Evolutionary conservation across 139 green algal genomes (phyloP).

Genomic region (Limnomonas spitsbergensis): DNA sequence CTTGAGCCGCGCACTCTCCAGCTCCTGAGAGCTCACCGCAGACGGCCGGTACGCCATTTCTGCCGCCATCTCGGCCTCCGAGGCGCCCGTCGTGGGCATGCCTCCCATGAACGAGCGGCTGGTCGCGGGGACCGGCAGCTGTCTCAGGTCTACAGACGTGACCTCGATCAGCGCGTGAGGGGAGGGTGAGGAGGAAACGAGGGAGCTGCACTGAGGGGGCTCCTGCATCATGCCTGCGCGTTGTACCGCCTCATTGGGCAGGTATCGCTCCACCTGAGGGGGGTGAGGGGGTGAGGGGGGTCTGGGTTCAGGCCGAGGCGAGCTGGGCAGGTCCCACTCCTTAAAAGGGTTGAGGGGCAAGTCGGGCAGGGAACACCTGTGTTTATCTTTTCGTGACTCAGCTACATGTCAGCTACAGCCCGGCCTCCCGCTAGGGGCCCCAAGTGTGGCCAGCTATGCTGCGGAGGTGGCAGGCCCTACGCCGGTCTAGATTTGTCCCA

Average conservation of each 20-base stretch:
- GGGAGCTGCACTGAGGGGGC: neutral
- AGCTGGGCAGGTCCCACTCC: no score
- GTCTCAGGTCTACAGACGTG: neutral
- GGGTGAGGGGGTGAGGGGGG: no score
- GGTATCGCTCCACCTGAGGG: neutral
- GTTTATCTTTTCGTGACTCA: no score
- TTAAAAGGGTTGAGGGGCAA: no score
- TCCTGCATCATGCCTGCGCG: neutral
- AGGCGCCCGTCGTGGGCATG: neutral
- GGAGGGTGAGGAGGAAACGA: neutral
- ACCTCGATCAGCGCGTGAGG: neutral
- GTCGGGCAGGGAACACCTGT: no score
- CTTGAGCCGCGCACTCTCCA: constrained; percentile 67
- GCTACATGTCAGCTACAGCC: no score
- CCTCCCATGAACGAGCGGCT: no score
- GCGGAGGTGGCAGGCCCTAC: no score
- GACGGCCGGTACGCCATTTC: neutral
- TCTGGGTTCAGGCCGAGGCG: no score
- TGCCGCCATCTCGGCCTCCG: neutral
- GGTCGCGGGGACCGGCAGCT: neutral
- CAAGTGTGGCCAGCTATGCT: no score
- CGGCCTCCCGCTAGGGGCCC: no score
- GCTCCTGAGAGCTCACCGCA: constrained; percentile 25
- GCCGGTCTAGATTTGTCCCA: no score
- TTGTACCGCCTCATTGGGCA: neutral